phyloP scores from a whole-genome alignment of 371 early-diverging fungal genomes.

The Apophysomyces variabilis region DNA sequence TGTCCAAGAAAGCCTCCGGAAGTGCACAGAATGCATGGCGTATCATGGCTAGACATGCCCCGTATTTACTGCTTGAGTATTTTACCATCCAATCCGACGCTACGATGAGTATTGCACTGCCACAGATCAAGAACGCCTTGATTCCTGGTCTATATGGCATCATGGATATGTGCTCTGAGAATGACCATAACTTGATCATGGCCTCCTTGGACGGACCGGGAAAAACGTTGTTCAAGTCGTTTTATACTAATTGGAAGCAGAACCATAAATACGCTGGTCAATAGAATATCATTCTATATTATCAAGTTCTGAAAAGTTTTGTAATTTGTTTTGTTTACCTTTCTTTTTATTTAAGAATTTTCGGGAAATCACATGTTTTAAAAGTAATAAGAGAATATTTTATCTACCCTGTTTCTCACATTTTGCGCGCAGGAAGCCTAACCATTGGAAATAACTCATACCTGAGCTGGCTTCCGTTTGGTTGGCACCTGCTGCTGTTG shows the following conservation, averaged over 20 bases:
- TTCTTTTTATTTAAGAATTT: constrained; percentile 2
- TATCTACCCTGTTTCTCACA: constrained; percentile 17
- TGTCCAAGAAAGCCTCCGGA: constrained; percentile 15
- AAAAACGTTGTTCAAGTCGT: constrained; percentile 58
- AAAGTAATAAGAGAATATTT: not conserved
- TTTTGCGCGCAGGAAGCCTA: constrained; percentile 51
- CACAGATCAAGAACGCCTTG: constrained; percentile 57
- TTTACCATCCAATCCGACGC: constrained; percentile 67
- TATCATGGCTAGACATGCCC: constrained; percentile 73
- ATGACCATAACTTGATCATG: constrained; percentile 71
- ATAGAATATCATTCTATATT: constrained; percentile 28
- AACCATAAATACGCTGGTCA: constrained; percentile 69
- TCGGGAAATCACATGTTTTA: not conserved
- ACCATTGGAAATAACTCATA: constrained; percentile 81
- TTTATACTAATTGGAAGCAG: constrained; percentile 62
- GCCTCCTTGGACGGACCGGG: constrained; percentile 63
- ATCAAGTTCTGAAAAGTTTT: not conserved
- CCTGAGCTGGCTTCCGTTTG: constrained; percentile 61
- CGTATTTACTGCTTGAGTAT: constrained; percentile 68
- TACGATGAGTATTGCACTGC: constrained; percentile 55
- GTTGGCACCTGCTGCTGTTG: constrained; percentile 46
- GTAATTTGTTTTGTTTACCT: not conserved
- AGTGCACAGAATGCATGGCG: constrained; percentile 15
- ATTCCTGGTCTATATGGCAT: constrained; percentile 69
- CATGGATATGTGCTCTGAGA: constrained; percentile 71